Base-by-base conservation (phyloP, 441 rosid species). In the Adansonia rubrostipa region DNA sequence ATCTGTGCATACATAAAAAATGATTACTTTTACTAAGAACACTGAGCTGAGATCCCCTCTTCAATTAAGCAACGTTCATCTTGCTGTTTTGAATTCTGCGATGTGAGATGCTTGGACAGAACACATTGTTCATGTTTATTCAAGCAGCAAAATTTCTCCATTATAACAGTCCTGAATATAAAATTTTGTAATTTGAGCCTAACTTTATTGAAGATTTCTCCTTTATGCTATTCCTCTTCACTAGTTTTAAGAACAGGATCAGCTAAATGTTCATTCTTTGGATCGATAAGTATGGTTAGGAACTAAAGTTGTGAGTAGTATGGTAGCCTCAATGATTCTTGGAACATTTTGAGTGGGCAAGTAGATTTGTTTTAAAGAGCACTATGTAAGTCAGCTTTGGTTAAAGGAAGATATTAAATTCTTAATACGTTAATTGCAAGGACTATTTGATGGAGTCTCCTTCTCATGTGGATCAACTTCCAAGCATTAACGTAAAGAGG, bases 41-140 rank as follows among this genome's bases (percentile, higher is more conserved):
- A 15, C 68, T 63, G 17, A 63, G 42, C 33, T 63, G 45, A 15
- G 17, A 24, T 22, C n/a, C 40, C 9, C 6, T 5, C 42, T 36
- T 36, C 42, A 22, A 14, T 66, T 42, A 71, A 45, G 24, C 54
- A 36, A 54, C 11, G 17, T 48, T 19, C 45, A 36, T 73, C 48
- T 73, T 20, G 17, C 62, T 77, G 72, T 62, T 80, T 78, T 36
- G 14, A 36, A 45, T 51, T 66, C 45, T 36, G 50, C 58, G 58
- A 19, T 63, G 68, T 79, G 3, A 62, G 79, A 54, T 77, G 44
- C 36, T 57, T 72, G 71, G 68, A 63, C 67, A 28, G 45, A 74
- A 56, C 20, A 24, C 7, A 48, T 67, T 60, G 47, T 42, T 40
- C 71, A 58, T 63, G 51, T 58, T 42, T 71, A 7, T 47, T 24